Conservation (phyloP, 1,284 basidiomycete species). For the Inonotus obliquus region DNA sequence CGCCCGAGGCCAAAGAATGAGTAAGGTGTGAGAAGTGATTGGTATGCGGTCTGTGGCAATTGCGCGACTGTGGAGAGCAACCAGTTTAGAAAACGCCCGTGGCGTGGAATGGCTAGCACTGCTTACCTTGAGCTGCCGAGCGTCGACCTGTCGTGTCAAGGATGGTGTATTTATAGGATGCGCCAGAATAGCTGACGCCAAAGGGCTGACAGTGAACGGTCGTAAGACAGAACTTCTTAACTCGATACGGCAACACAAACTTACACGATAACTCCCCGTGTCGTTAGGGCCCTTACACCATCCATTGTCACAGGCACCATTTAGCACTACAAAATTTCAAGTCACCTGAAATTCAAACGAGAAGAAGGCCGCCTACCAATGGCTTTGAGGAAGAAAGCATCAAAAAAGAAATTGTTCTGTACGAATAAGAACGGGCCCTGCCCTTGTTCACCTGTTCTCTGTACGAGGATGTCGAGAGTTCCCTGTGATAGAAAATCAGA, state of each 20-base stretch:
- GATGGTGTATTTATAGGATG: conserved; percentile 96
- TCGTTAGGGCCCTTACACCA: conserved; percentile 64
- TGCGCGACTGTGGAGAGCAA: conserved; percentile 64
- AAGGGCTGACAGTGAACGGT: conserved; percentile 60
- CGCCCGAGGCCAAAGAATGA: conserved; percentile 95
- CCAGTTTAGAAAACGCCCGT: background rate
- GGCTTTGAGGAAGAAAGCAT: conserved; percentile 98
- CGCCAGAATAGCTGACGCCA: conserved; percentile 91
- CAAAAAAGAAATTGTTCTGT: conserved; percentile 98
- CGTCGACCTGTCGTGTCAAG: conserved; percentile 89
- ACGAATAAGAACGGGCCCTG: conserved; percentile 74
- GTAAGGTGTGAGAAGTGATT: conserved; percentile 87
- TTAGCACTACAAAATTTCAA: conserved; percentile 57
- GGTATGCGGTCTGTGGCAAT: conserved; percentile 88
- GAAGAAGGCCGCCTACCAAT: conserved; percentile 52
- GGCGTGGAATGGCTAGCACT: too few species aligned
- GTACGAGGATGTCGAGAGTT: conserved; percentile 88
- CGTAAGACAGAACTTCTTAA: conserved; percentile 9
- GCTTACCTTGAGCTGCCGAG: conserved; percentile 81
- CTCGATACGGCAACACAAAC: conserved; percentile 22
- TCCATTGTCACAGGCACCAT: conserved; percentile 85
- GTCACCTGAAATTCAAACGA: conserved; percentile 4
- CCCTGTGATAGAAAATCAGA: conserved; percentile 50
- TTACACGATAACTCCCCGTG: conserved; percentile 66
- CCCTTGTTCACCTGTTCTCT: conserved; percentile 69